Conservation (phyloP, 2,329 filamentous ascomycete species). For the Sclerotinia nivalis region DNA sequence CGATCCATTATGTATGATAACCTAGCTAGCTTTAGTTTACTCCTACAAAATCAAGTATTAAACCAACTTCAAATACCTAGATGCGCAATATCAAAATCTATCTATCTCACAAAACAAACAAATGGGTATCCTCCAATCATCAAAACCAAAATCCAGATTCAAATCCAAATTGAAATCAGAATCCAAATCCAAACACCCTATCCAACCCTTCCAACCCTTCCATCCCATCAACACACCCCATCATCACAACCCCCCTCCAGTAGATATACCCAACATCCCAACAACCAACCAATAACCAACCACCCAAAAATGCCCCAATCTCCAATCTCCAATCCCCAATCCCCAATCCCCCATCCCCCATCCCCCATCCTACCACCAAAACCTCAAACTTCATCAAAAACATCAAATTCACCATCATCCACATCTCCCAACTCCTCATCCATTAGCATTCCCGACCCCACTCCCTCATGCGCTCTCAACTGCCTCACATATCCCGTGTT, state of each 20-base stretch:
- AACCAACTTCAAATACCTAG: neutral
- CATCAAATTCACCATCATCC: neutral
- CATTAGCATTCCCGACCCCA: neutral
- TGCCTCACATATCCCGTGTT: constrained; percentile 24
- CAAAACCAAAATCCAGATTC: too few species aligned
- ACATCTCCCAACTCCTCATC: neutral
- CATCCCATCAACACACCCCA: too few species aligned
- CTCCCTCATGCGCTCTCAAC: neutral
- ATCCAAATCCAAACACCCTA: neutral
- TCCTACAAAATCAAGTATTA: neutral
- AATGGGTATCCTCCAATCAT: neutral
- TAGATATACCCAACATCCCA: too few species aligned
- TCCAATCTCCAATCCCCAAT: too few species aligned
- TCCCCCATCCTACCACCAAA: too few species aligned
- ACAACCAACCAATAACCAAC: too few species aligned
- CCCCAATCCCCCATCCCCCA: too few species aligned
- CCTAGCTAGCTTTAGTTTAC: too few species aligned
- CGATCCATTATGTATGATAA: neutral
- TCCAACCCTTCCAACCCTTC: too few species aligned
- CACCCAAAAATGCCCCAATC: too few species aligned
- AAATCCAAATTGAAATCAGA: neutral
- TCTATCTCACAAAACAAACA: neutral
- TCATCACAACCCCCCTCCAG: too few species aligned
- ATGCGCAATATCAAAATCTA: neutral
- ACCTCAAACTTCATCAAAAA: neutral